Evolutionary conservation across 768 basidiomycete genomes (phyloP).

Genomic region (Strobilomyces confusus): DNA sequence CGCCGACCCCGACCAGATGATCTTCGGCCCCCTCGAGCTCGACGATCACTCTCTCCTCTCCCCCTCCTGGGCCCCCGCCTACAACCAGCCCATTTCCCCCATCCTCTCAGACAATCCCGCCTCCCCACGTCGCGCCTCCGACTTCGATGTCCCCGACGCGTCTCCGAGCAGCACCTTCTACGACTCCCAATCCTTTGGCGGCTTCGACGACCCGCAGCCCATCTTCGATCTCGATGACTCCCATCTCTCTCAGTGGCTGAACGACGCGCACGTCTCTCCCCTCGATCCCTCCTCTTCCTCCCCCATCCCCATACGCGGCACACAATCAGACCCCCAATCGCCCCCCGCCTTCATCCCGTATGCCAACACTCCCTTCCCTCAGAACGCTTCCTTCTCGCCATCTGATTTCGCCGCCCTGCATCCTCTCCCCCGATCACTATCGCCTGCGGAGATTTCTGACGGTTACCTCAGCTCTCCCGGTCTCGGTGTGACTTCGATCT

Average conservation of each 20-base stretch:
- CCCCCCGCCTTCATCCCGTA: conserved; percentile 50
- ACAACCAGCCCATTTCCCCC: conserved; percentile 40
- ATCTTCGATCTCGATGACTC: conserved; percentile 40
- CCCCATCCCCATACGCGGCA: conserved; percentile 60
- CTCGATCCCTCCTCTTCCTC: conserved; percentile 42
- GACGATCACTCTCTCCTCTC: conserved; percentile 29
- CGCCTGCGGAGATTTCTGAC: conserved; percentile 52
- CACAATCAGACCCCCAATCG: conserved; percentile 38
- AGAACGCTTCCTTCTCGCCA: conserved; percentile 55
- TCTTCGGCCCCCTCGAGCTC: conserved; percentile 34
- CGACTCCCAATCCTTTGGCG: conserved; percentile 29
- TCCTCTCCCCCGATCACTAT: conserved; percentile 58
- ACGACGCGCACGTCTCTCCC: conserved; percentile 48
- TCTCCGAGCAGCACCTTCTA: conserved; percentile 36
- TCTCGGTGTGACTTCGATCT: conserved; percentile 51
- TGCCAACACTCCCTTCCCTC: conserved; percentile 44
- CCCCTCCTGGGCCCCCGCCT: conserved; percentile 31
- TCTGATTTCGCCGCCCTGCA: conserved; percentile 57
- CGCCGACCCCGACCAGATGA: conserved; percentile 30
- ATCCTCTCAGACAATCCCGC: conserved; percentile 35
- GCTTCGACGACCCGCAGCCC: conserved; percentile 32
- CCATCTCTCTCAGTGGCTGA: conserved; percentile 56
- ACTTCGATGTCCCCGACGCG: conserved; percentile 40
- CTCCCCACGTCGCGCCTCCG: conserved; percentile 38
- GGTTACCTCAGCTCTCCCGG: conserved; percentile 39